A percentile compares a stretch with the other conserved stretches of the same genome.
phyloP scores from a whole-genome alignment of 352 stramenopile species.

The Phytophthora quininea region DNA sequence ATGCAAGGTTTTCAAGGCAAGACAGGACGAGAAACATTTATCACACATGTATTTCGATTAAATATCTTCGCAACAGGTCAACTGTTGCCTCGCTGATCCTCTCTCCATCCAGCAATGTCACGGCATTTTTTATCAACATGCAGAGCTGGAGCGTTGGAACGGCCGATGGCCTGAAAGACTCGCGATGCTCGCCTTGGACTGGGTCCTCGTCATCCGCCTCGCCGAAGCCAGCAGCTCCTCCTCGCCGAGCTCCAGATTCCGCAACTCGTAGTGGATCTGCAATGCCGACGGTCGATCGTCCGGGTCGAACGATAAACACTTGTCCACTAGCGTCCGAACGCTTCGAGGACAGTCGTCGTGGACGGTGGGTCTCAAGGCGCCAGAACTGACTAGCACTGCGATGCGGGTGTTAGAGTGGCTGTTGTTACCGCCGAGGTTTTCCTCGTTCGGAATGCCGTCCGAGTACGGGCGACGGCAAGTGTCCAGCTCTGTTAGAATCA shows the following conservation, averaged over 20 bases:
- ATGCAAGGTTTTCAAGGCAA: too few species aligned
- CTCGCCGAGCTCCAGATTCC: constrained; percentile 38
- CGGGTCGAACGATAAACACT: constrained; percentile 62
- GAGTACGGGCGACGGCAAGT: constrained; percentile 43
- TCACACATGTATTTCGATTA: constrained; percentile 12
- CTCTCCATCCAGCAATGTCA: not conserved
- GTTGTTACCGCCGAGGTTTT: constrained; percentile 30
- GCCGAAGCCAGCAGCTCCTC: constrained; percentile 28
- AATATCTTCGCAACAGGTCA: constrained; percentile 31
- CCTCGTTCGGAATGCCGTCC: constrained; percentile 27
- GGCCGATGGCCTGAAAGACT: constrained; percentile 20
- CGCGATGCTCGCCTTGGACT: constrained; percentile 20
- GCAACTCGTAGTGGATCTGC: constrained; percentile 74
- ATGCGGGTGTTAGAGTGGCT: constrained; percentile 52
- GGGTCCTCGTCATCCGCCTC: constrained; percentile 31
- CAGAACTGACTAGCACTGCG: constrained; percentile 58
- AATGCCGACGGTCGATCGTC: constrained; percentile 60
- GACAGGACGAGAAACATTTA: too few species aligned
- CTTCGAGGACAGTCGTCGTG: constrained; percentile 52
- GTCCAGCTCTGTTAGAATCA: constrained; percentile 62
- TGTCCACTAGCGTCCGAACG: constrained; percentile 50
- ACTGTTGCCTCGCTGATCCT: not conserved
- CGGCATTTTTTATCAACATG: not conserved
- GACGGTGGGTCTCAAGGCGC: constrained; percentile 52
- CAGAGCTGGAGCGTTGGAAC: constrained; percentile 8